These are phyloP conservation scores for Fraxinus dipetala DNA, from an alignment of 305 asterid genomes.

Conservation along the genomic window DNA sequence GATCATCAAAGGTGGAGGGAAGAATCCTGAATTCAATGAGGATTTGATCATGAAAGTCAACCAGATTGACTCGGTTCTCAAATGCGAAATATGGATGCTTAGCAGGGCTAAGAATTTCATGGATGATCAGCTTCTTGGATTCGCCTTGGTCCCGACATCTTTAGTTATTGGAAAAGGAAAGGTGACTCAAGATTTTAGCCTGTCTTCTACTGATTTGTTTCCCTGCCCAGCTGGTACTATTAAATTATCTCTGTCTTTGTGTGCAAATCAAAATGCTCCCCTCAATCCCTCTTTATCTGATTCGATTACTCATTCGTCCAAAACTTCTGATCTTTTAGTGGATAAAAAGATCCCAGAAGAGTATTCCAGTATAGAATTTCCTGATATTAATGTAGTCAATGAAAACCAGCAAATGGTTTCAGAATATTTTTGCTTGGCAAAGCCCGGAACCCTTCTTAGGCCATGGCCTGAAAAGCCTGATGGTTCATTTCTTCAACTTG, in stretches of 20 bases:
- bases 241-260: constrained; percentile 46
- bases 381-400: constrained; percentile 37
- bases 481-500: constrained; percentile 63
- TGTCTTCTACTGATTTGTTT: constrained; percentile 62
- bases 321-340: constrained; percentile 41
- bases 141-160: constrained; percentile 48
- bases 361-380: constrained; percentile 56
- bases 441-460: constrained; percentile 27
- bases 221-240: constrained; percentile 72
- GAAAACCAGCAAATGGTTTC: constrained; percentile 58
- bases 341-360: constrained; percentile 40
- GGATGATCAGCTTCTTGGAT: constrained; percentile 75
- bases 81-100: constrained; percentile 73
- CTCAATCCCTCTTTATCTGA: constrained; percentile 21
- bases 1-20: constrained; percentile 53
- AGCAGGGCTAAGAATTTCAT: constrained; percentile 56
- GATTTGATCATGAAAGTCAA: constrained; percentile 41
- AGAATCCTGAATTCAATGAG: constrained; percentile 58
- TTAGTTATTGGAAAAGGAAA: constrained; percentile 42
- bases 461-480: constrained; percentile 42
- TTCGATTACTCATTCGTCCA: constrained; percentile 22
- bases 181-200: constrained; percentile 45
- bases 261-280: constrained; percentile 26
- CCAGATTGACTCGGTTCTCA: constrained; percentile 44
- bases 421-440: constrained; percentile 40